Base-by-base conservation (phyloP, 129 eudicot genomes). In the Centrapalus pauciflorus region DNA sequence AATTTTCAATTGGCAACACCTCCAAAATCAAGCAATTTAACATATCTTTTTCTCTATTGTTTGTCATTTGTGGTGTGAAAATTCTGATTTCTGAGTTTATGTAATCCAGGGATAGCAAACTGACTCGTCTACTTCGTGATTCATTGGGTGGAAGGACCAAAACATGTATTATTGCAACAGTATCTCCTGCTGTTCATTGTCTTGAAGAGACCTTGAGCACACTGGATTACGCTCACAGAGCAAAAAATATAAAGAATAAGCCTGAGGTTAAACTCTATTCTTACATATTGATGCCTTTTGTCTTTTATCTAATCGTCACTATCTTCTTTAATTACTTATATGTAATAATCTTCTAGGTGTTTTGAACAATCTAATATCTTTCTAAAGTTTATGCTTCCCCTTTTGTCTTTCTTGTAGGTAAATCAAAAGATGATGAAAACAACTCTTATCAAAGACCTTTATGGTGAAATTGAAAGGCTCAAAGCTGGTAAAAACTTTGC, bases 361-460 rank as follows among this genome's bases (percentile, higher is more conserved):
- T 48, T 48, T n/a, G 25, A 17, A 48, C 7, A 24, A 17, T 17
- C 25, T 48, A 48, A 48, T 48, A 10, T 48, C 4, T 46, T 46
- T 17, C n/a, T 48, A 24, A 48, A 48, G 5, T 6, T 17, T 48
- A 1, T 7, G 35, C 16, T 21, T n/a, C 20, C 20, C 24, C 17
- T 5, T 10, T 26, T 13, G 34, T 27, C 14, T 6, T 5, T 13
- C 3, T 61, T 73, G 7, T 56, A 87, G 95, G 87, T 87, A 23
- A 87, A 84, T 63, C 95, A 87, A 70, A 87, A 87, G 57, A 87
- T 87, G 95, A 87, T 87, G 95, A 87, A 87, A 61, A 55, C 95
- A 35, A 79, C 95, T 52, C 81, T 87, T 28, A 87, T 87, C 17
- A 87, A 87, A 73, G 95, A 87, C 64, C 87, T 87, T 64, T 87